Evolutionary conservation across 2,329 filamentous ascomycete genomes (phyloP).

Genomic region (Phialemoniopsis sp.): DNA sequence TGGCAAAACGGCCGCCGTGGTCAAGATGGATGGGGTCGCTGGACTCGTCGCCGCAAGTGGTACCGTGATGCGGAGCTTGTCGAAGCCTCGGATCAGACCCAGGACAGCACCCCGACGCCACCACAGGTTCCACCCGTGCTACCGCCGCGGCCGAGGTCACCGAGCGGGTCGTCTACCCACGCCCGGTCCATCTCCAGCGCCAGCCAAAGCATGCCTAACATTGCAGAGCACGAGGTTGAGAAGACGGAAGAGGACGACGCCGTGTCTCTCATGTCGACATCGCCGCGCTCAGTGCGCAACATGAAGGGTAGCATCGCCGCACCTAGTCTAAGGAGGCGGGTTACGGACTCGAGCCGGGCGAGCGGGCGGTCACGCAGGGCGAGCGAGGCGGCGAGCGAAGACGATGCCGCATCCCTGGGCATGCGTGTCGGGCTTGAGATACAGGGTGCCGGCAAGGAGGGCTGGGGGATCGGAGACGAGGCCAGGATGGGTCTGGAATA

Average conservation of each 20-base stretch:
- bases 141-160: conserved; percentile 16
- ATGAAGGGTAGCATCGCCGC: no score
- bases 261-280: conserved; percentile 42
- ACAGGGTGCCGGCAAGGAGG: conserved; percentile 49
- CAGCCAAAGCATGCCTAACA: conserved; percentile 7
- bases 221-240: conserved; percentile 1
- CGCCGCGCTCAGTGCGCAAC: conserved; percentile 28
- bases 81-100: conserved; percentile 46
- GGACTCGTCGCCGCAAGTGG: conserved; percentile 93
- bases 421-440: conserved; percentile 45
- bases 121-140: conserved; percentile 13
- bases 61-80: conserved; percentile 94
- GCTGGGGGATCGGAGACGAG: conserved; percentile 81
- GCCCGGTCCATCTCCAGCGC: conserved; percentile 10
- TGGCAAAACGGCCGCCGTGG: conserved; percentile 87
- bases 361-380: conserved; percentile 24
- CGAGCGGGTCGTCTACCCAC: conserved; percentile 5
- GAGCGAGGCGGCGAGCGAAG: conserved; percentile 38
- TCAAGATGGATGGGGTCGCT: conserved; percentile 87
- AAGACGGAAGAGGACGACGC: conserved; percentile 26
- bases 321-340: conserved; percentile 32
- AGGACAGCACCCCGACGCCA: conserved; percentile 10
- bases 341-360: conserved; percentile 13
- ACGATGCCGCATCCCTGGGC: conserved; percentile 33
- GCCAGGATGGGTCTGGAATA: conserved; percentile 78